Base-by-base conservation (phyloP, 2,329 filamentous ascomycete species). In the Chaetomium olivaceum region DNA sequence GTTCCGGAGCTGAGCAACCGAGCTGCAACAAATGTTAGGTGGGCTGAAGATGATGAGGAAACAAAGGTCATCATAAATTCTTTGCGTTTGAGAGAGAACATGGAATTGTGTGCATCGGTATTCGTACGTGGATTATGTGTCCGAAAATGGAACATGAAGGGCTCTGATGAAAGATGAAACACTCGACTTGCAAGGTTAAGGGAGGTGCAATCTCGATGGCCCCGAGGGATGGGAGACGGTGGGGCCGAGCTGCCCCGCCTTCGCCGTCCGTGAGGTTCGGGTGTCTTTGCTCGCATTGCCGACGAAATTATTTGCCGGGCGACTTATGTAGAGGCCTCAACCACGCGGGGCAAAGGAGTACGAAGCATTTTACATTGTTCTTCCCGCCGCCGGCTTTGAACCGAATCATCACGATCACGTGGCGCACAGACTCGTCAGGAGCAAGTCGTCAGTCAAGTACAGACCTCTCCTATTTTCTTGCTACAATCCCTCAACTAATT, bases 111-210 rank as follows among this genome's bases (percentile, higher is more conserved):
- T 14, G 16, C 6, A 43, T 7, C 39, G 16, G 36, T 19, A 29
- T 29, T 29, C 27, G 16, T n/a, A 46, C n/a, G 39, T 46, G 16
- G 39, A 46, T 48, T 48, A 7, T 48, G 19, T 9, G 19, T 48
- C 46, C n/a, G 54, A 43, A 57, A 57, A 31, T 39, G 33, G 33
- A 21, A 57, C 6, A 57, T 5, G 2, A 1, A 25, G 12, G 31
- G 54, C 16, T 6, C 54, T 56, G 52, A 36, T 50, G 50, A 27
- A 57, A 57, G n/a, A 16, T 57, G 54, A 57, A 57, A 57, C 54
- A 57, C 54, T 39, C 12, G 51, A 27, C 51, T 25, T n/a, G 50
- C 50, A 25, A 8, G 43, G 19, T 19, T 3, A 48, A 21, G 19
- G 19, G 46, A 48, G 46, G 7, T 48, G 46, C 46, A 48, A 48